phyloP scores from a whole-genome alignment of 73 alveolate genomes.

The Chromera velia region DNA sequence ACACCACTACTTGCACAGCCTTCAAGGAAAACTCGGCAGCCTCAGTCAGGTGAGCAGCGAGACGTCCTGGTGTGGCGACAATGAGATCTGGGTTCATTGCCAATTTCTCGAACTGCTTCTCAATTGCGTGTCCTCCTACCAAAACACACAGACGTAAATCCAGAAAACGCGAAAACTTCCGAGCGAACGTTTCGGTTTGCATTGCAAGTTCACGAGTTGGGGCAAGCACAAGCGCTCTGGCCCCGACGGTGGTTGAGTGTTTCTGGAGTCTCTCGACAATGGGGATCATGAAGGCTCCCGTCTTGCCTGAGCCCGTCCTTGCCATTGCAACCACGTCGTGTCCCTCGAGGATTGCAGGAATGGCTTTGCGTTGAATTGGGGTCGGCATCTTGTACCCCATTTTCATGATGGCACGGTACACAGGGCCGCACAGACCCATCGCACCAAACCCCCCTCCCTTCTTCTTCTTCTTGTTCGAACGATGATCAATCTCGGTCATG shows the following conservation, averaged over 20 bases:
- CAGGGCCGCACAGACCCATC: background rate
- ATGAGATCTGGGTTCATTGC: slow-evolving; percentile 87
- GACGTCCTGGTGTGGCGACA: slow-evolving; percentile 94
- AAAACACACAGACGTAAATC: slow-evolving; percentile 71
- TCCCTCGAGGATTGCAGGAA: slow-evolving; percentile 85
- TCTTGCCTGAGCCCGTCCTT: slow-evolving; percentile 89
- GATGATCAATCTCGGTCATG: background rate
- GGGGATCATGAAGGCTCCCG: slow-evolving; percentile 88
- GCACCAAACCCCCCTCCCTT: background rate
- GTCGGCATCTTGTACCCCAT: slow-evolving; percentile 78
- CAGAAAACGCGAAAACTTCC: slow-evolving; percentile 61
- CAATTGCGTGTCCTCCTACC: slow-evolving; percentile 88
- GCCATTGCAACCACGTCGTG: slow-evolving; percentile 83
- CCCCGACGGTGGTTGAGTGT: slow-evolving; percentile 73
- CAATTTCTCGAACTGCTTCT: slow-evolving; percentile 80
- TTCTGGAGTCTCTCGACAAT: slow-evolving; percentile 64
- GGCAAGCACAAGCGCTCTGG: slow-evolving; percentile 73
- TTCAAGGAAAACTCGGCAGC: slow-evolving; percentile 72
- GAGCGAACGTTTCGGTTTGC: slow-evolving; percentile 75
- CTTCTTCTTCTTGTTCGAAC: background rate
- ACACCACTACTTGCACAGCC: slow-evolving; percentile 68
- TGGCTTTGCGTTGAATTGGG: slow-evolving; percentile 81
- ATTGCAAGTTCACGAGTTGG: slow-evolving; percentile 83
- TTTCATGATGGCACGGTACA: slow-evolving; percentile 29
- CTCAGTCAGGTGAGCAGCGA: slow-evolving; percentile 78